Evolutionary conservation across 2,329 filamentous ascomycete species (phyloP).

Genomic region (Zymoseptoria tritici): DNA sequence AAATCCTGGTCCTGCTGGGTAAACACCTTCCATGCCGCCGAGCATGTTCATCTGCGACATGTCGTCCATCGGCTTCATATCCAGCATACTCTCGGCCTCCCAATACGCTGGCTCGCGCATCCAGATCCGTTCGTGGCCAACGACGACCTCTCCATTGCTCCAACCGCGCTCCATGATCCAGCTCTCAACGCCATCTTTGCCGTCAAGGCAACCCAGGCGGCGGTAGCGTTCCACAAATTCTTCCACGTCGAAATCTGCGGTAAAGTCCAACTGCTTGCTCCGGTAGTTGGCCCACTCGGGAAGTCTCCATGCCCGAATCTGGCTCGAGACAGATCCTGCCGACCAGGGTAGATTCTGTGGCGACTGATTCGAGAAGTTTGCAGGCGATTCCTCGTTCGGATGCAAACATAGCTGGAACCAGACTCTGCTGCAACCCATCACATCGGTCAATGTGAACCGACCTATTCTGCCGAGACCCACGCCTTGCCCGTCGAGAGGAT

Average conservation of each 20-base stretch:
- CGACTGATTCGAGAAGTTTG: slow-evolving; percentile 62
- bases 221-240: slow-evolving; percentile 83
- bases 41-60: slow-evolving; percentile 32
- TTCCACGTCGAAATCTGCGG: slow-evolving; percentile 88
- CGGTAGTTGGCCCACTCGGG: slow-evolving; percentile 95
- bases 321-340: slow-evolving; percentile 82
- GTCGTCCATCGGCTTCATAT: slow-evolving; percentile 63
- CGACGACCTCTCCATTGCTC: slow-evolving; percentile 93
- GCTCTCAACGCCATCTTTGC: slow-evolving; percentile 84
- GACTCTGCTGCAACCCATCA: slow-evolving; percentile 75
- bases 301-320: slow-evolving; percentile 86
- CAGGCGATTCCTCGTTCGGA: slow-evolving; percentile 78
- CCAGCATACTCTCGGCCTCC: slow-evolving; percentile 95
- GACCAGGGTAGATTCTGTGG: slow-evolving; percentile 82
- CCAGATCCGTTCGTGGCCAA: slow-evolving; percentile 90
- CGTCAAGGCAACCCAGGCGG: slow-evolving; percentile 77
- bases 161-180: slow-evolving; percentile 93
- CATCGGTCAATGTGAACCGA: slow-evolving; percentile 67
- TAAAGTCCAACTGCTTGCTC: slow-evolving; percentile 88
- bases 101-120: slow-evolving; percentile 92
- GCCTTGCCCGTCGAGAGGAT: slow-evolving; percentile 70
- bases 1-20: slow-evolving; percentile 49
- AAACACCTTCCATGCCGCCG: slow-evolving; percentile 62
- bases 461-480: slow-evolving; percentile 70
- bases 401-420: slow-evolving; percentile 94